Conservation (phyloP, 352 stramenopile species). For the Pythium volutum region DNA sequence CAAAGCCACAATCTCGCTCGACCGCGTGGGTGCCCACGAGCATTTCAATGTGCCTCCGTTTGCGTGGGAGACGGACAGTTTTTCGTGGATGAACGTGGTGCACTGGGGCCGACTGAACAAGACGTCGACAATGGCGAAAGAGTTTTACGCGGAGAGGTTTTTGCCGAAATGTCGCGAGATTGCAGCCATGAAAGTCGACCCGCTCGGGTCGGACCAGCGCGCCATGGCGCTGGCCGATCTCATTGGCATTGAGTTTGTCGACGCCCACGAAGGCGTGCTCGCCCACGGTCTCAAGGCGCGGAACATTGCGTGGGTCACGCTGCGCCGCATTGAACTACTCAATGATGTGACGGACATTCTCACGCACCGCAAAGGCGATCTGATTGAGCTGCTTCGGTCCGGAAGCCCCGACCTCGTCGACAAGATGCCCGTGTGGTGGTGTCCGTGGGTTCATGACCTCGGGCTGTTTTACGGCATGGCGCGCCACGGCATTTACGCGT, state of each 20-base stretch:
- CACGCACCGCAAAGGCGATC: conserved; percentile 30
- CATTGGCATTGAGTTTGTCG: conserved; percentile 85
- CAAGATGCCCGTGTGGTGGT: conserved; percentile 88
- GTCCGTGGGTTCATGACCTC: conserved; percentile 84
- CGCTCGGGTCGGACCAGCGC: conserved; percentile 71
- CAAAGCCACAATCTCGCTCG: conserved; percentile 34
- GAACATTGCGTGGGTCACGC: conserved; percentile 78
- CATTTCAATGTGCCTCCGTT: conserved; percentile 41
- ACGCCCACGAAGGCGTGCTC: conserved; percentile 78
- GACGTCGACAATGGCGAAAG: conserved; percentile 49
- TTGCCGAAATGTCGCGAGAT: conserved; percentile 73
- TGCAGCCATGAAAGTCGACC: conserved; percentile 76
- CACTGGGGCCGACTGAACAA: conserved; percentile 84
- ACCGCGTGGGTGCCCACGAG: conserved; percentile 9
- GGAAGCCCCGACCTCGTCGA: conserved; percentile 53
- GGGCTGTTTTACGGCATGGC: conserved; percentile 80
- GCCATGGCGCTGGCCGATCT: conserved; percentile 67
- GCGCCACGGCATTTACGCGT: conserved; percentile 66
- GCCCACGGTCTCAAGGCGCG: conserved; percentile 83
- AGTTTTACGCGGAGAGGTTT: conserved; percentile 77
- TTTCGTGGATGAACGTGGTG: conserved; percentile 84
- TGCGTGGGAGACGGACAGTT: conserved; percentile 70
- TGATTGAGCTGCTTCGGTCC: conserved; percentile 57
- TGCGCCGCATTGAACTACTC: conserved; percentile 73
- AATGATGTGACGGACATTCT: conserved; percentile 68